A percentile compares a stretch with the other conserved stretches of the same genome.
Conservation (phyloP, 2,329 filamentous ascomycete species). For the Penicillium sp. region DNA sequence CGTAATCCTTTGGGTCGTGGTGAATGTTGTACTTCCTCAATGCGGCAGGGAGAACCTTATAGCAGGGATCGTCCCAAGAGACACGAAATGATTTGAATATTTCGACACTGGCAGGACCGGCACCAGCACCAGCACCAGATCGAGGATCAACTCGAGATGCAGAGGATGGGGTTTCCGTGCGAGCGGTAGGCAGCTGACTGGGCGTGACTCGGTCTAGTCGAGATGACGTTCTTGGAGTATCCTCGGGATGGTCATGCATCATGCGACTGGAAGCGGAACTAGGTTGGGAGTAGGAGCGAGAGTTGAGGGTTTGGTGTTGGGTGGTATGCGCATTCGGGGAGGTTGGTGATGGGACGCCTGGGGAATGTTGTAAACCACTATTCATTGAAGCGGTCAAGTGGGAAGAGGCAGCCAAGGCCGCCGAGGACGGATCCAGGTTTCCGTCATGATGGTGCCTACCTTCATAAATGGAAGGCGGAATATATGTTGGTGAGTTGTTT, state of each 20-base stretch:
- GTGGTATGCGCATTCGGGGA: constrained; percentile 42
- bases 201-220: constrained; percentile 35
- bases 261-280: constrained; percentile 26
- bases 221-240: constrained; percentile 29
- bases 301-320: constrained; percentile 43
- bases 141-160: constrained; percentile 30
- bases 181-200: constrained; percentile 30
- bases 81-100: constrained; percentile 99
- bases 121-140: constrained; percentile 6
- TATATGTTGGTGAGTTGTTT: constrained; percentile 71
- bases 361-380: constrained; percentile 57
- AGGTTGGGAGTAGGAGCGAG: constrained; percentile 44
- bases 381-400: constrained; percentile 69
- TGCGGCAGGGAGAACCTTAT: constrained; percentile 93
- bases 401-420: constrained; percentile 68
- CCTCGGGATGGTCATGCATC: constrained; percentile 42
- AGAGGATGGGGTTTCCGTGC: constrained; percentile 33
- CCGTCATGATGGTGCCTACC: constrained; percentile 56
- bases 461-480: constrained; percentile 67
- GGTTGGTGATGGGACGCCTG: constrained; percentile 48
- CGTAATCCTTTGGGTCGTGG: constrained; percentile 95
- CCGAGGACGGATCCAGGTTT: constrained; percentile 67
- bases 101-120: constrained; percentile 63
- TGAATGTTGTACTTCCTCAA: constrained; percentile 99
- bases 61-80: constrained; percentile 95